phyloP scores from a whole-genome alignment of 2,329 filamentous ascomycete genomes.

The Cryphonectria carpinicola region DNA sequence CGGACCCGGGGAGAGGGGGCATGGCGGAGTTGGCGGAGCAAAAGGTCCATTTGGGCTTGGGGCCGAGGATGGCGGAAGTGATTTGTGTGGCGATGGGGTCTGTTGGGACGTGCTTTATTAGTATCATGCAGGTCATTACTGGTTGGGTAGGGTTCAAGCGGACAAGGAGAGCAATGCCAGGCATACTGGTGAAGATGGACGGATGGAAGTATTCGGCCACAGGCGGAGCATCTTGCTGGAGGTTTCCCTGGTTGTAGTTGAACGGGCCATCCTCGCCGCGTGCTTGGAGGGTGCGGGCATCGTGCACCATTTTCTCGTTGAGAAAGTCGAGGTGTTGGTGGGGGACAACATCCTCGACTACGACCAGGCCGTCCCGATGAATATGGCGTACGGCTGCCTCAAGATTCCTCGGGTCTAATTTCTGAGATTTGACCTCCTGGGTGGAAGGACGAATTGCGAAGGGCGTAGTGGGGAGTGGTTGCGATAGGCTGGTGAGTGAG shows the following conservation, averaged over 20 bases:
- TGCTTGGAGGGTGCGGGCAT: conserved; percentile 55
- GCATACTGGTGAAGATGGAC: conserved; percentile 57
- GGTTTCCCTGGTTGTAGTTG: conserved; percentile 66
- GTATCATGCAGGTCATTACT: not conserved
- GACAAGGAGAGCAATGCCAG: conserved; percentile 24
- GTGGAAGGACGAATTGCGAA: conserved; percentile 42
- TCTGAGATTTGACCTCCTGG: conserved; percentile 43
- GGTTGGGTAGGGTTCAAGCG: not conserved
- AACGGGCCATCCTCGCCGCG: conserved; percentile 59
- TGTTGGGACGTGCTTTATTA: conserved; percentile 31
- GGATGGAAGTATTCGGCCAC: conserved; percentile 52
- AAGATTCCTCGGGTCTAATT: conserved; percentile 53
- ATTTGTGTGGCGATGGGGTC: conserved; percentile 60
- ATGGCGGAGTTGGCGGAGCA: conserved; percentile 62
- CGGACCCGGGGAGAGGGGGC: conserved; percentile 47
- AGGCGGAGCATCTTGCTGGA: conserved; percentile 64
- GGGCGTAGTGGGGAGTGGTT: conserved; percentile 16
- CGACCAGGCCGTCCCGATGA: conserved; percentile 59
- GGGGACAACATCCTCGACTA: conserved; percentile 56
- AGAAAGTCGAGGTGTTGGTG: conserved; percentile 56
- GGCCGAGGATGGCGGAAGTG: conserved; percentile 58
- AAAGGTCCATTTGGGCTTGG: conserved; percentile 59
- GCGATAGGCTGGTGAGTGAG: not conserved
- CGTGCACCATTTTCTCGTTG: conserved; percentile 62
- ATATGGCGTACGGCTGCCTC: conserved; percentile 58